Conservation (phyloP, 306 rosid genomes). For the Psophocarpus tetragonolobus region DNA sequence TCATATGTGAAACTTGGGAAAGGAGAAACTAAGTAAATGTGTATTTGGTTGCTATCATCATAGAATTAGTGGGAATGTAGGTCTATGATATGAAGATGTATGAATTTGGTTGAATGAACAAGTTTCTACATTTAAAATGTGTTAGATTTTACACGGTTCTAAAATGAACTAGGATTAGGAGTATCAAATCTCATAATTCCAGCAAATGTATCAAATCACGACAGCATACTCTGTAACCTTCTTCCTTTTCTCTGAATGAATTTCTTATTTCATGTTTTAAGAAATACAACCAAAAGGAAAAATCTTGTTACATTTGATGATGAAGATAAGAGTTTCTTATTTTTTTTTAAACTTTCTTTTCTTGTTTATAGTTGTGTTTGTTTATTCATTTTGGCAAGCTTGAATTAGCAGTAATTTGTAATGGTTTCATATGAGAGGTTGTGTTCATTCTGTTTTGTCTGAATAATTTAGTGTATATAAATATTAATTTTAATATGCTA, state of each 20-base stretch:
- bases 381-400: background rate
- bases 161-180: background rate
- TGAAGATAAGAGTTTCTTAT: background rate
- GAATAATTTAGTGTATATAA: no score
- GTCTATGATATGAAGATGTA: background rate
- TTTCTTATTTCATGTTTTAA: background rate
- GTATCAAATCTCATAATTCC: background rate
- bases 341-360: background rate
- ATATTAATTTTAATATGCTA: slow-evolving; percentile 32
- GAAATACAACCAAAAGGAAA: background rate
- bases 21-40: background rate
- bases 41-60: background rate
- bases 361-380: background rate
- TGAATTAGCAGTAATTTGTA: slow-evolving; percentile 4
- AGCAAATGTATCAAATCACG: background rate
- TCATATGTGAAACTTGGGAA: background rate
- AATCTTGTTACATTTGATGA: background rate
- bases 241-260: background rate
- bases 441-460: background rate
- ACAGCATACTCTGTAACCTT: background rate
- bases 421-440: background rate
- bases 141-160: background rate
- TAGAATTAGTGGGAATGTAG: background rate
- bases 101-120: background rate
- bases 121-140: background rate